Percentiles rank a stretch among this genome's conserved stretches.
These are phyloP conservation scores for Acanthamoeba castellanii DNA, from an alignment of 208 protist genomes.

Conservation along the genomic window DNA sequence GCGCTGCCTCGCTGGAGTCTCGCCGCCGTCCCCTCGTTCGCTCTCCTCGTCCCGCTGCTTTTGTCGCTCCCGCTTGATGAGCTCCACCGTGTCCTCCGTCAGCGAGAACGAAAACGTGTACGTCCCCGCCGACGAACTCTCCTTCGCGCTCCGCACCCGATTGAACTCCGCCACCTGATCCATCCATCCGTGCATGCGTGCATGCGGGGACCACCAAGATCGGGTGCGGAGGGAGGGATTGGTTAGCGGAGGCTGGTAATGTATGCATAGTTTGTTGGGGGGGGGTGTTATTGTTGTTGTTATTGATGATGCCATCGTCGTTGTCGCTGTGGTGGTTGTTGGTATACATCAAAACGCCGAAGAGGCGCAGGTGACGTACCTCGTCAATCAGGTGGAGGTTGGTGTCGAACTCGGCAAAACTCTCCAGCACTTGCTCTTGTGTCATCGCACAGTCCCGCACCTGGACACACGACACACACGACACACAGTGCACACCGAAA, in stretches of 20 bases:
- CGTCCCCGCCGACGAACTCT: conserved; percentile 5
- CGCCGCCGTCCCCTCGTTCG: neutral
- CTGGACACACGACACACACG: neutral
- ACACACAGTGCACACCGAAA: neutral
- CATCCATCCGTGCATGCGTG: neutral
- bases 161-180: conserved; percentile 58
- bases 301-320: too few species aligned
- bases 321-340: too few species aligned
- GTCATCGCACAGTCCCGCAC: conserved; percentile 66
- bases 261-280: too few species aligned
- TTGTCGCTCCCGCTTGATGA: conserved; percentile 56
- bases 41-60: conserved; percentile 29
- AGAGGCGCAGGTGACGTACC: neutral
- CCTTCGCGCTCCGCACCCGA: conserved; percentile 34
- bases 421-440: conserved; percentile 65
- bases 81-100: conserved; percentile 58
- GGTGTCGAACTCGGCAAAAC: conserved; percentile 5
- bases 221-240: too few species aligned
- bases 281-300: too few species aligned
- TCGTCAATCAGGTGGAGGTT: neutral
- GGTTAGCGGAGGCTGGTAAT: too few species aligned
- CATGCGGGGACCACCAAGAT: neutral
- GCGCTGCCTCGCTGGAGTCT: neutral
- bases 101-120: conserved; percentile 69
- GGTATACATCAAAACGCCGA: too few species aligned